Base-by-base conservation (phyloP, 148 eudicot genomes). In the Chenopodium quinoa region DNA sequence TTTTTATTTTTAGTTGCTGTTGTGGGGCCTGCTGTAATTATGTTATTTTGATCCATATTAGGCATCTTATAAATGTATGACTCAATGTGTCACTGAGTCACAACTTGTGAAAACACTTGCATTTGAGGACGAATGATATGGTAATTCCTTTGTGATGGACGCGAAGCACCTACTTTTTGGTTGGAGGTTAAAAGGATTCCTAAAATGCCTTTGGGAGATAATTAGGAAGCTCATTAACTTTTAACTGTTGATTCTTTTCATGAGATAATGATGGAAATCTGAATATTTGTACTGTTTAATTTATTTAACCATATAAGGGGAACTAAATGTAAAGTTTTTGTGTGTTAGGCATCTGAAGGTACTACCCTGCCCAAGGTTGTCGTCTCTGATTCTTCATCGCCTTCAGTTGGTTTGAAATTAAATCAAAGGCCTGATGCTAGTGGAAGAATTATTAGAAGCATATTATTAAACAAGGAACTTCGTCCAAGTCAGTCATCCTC, bases 391-490 rank as follows among this genome's bases (percentile, higher is more conserved):
- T 73, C 47, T 77, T 72, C 89, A 69, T 79, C 76, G 75, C 54
- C 86, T 83, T 79, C 92, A 76, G 78, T 76, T 88, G 72, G 73
- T 79, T 67, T 72, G 47, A 91, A 89, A 85, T 88, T 85, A 81
- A 95, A 89, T 85, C 92, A 88, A 84, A 89, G 86, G 73, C 92
- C 90, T 64, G 99, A 93, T 84, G 83, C 89, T 73, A 86, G 93
- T 86, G 99, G 97, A 84, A 91, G 88, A 92, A 92, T 93, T 56
- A 86, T 93, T 80, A 88, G 87, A 86, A 91, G 92, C 87, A 93
- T 95, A 84, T 89, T 92, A 71, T 83, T 88, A 27, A 93, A 92
- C 86, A 94, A 86, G 85, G 94, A 94, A 83, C 77, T 85, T 48
- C 89, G 84, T 65, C 89, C 82, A 82, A 84, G 48, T 85, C 93